Evolutionary conservation across 176 grass and related monocot genomes (phyloP), one percentile per base, ranked within the genome.

Genomic region (Rhipidocladum racemiflorum): DNA sequence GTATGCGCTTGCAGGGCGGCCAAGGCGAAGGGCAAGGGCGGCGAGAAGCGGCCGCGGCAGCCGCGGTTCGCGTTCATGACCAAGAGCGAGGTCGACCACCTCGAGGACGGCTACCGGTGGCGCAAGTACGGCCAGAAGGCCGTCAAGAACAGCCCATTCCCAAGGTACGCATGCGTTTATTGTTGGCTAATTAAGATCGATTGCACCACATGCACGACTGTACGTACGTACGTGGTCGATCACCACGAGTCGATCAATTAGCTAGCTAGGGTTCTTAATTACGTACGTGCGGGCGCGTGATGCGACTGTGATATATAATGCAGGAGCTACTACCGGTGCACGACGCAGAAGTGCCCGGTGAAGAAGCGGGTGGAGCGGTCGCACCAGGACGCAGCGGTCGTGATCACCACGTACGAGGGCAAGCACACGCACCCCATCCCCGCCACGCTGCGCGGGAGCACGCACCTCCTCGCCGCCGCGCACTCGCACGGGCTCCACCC

Each of bases 311-410:
- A 25, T n/a, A n/a, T n/a, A n/a, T 3, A 4, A 57, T 49, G 18
- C 92, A 98, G 96, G 90, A 95, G 96, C 85, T 99, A 99, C 82
- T 99, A 99, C 74, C 89, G 96, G 35, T 99, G 96, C 89, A 99
- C 96, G 65, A 90, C 92, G 45, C 96, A 95, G 82, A 99, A 93
- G 86, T 99, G 96, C 62, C 78, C 87, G 1, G 96, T 99, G 89
- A 99, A 99, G 96, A 99, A 99, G 92, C 84, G 96, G 76, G 96
- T 99, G 72, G 96, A 99, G 96, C 81, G 96, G 72, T 93, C 92
- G 49, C 87, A 71, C 70, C 87, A 95, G 54, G 93, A 99, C 77
- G 79, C 96, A 21, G 79, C 82, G 15, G 84, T 93, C 9, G 96
- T 99, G 73, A 88, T 99, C 77, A 99, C 96, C 62, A 99, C 96